A percentile compares a stretch with the other conserved stretches of the same genome.
These are phyloP conservation scores for Arabis hirsuta DNA, from an alignment of 345 rosid species.

Conservation along the genomic window DNA sequence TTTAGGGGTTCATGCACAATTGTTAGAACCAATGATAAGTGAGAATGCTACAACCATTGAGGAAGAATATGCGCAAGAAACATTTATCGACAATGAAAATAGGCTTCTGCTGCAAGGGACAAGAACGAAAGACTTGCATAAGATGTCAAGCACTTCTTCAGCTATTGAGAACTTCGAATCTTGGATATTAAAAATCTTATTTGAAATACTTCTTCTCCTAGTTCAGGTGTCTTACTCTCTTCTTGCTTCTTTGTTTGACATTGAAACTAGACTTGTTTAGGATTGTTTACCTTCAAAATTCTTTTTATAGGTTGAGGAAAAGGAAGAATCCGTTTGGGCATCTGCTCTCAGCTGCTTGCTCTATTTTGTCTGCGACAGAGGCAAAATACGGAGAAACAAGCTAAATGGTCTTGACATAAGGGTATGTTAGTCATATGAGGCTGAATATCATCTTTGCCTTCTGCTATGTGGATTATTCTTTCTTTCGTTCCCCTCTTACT, in stretches of 20 bases:
- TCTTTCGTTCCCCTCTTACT: slow-evolving; percentile 17
- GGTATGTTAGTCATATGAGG: slow-evolving; percentile 49
- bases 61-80: slow-evolving; percentile 78
- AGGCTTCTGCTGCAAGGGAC: slow-evolving; percentile 57
- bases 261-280: slow-evolving; percentile 22
- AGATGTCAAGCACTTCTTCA: slow-evolving; percentile 58
- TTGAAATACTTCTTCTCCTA: slow-evolving; percentile 88
- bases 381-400: slow-evolving; percentile 75
- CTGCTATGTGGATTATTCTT: slow-evolving; percentile 17
- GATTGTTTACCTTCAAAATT: slow-evolving; percentile 32
- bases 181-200: slow-evolving; percentile 89
- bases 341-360: slow-evolving; percentile 96
- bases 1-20: slow-evolving; percentile 96
- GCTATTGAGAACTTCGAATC: slow-evolving; percentile 82
- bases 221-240: slow-evolving; percentile 70
- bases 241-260: slow-evolving; percentile 24
- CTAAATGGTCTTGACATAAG: slow-evolving; percentile 97
- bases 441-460: slow-evolving; percentile 29
- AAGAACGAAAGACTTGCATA: slow-evolving; percentile 53
- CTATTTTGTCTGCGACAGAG: slow-evolving; percentile 91
- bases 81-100: slow-evolving; percentile 63
- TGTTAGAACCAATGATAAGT: slow-evolving; percentile 77
- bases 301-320: slow-evolving; percentile 72
- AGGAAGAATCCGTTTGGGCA: slow-evolving; percentile 94
- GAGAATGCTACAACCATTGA: slow-evolving; percentile 79